A percentile compares a stretch with the other conserved stretches of the same genome.
phyloP scores from a whole-genome alignment of 2,329 filamentous ascomycete genomes.

The Claviceps pazoutovae region DNA sequence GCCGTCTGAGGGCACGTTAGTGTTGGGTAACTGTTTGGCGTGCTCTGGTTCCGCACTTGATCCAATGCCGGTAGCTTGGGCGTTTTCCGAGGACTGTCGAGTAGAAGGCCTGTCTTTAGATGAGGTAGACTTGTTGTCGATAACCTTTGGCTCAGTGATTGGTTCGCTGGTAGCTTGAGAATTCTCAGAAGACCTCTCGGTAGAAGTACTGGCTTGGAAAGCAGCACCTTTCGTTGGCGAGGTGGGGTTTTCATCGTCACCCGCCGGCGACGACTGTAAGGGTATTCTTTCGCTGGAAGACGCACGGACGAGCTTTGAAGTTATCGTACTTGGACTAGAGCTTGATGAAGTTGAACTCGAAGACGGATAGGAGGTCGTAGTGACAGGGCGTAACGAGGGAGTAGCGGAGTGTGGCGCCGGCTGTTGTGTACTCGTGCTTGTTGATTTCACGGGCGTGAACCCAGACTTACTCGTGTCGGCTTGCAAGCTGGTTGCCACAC shows the following conservation, averaged over 20 bases:
- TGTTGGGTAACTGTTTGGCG: too few relatives aligned
- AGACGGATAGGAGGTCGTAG: neutral
- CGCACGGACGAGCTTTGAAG: neutral
- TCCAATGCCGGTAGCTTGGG: neutral
- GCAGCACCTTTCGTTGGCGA: neutral
- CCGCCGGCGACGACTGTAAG: neutral
- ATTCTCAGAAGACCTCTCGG: neutral
- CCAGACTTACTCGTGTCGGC: conserved; percentile 9
- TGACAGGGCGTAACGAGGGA: neutral
- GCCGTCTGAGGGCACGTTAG: too few relatives aligned
- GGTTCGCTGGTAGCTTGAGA: neutral
- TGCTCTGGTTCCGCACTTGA: neutral
- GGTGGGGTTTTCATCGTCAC: neutral
- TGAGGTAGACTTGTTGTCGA: too few relatives aligned
- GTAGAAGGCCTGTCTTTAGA: too few relatives aligned
- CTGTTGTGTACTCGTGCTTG: neutral
- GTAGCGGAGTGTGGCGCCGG: neutral
- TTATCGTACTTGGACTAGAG: neutral
- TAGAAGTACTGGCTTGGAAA: too few relatives aligned
- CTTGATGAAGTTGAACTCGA: neutral
- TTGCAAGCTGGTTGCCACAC: conserved; percentile 15
- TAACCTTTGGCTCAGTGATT: neutral
- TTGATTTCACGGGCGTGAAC: conserved; percentile 10
- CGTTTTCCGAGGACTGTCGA: neutral
- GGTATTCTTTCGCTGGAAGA: neutral